These are phyloP conservation scores for Mortierella sp. DNA, from an alignment of 371 early-diverging fungal genomes.

Conservation along the genomic window DNA sequence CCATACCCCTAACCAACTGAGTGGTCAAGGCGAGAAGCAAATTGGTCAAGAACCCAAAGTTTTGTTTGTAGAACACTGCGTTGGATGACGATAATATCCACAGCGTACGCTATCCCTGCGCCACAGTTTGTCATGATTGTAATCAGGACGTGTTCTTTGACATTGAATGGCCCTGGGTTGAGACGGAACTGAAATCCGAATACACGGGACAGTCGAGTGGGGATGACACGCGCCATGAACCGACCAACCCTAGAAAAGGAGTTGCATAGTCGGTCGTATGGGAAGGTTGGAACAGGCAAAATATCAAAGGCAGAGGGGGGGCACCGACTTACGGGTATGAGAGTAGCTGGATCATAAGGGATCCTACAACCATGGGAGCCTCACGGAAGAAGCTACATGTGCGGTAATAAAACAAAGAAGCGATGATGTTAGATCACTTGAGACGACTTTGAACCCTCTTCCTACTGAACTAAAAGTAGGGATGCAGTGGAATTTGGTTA, in stretches of 20 bases:
- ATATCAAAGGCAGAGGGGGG: no score
- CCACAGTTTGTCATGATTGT: slow-evolving; percentile 59
- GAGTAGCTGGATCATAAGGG: slow-evolving; percentile 36
- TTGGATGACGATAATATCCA: slow-evolving; percentile 80
- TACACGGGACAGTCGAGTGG: slow-evolving; percentile 70
- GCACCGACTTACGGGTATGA: slow-evolving; percentile 48
- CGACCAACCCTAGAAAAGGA: slow-evolving; percentile 56
- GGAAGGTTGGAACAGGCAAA: no score
- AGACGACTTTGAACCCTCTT: no score
- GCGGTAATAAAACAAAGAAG: neutral
- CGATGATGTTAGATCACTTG: neutral
- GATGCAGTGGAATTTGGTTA: neutral
- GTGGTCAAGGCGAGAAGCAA: slow-evolving; percentile 74
- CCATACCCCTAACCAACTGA: slow-evolving; percentile 91
- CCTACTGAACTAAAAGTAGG: no score
- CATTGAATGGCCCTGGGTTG: slow-evolving; percentile 81
- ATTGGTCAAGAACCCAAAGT: slow-evolving; percentile 70
- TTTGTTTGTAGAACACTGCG: slow-evolving; percentile 69
- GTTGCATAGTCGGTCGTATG: no score
- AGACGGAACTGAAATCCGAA: slow-evolving; percentile 62
- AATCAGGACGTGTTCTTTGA: slow-evolving; percentile 82
- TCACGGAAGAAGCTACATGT: slow-evolving; percentile 48
- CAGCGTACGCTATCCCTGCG: slow-evolving; percentile 75
- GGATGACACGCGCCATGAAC: slow-evolving; percentile 65
- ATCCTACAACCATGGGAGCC: slow-evolving; percentile 32